These are phyloP conservation scores for Stephanodiscus minutulus DNA, from an alignment of 108 stramenopile species.

Conservation along the genomic window DNA sequence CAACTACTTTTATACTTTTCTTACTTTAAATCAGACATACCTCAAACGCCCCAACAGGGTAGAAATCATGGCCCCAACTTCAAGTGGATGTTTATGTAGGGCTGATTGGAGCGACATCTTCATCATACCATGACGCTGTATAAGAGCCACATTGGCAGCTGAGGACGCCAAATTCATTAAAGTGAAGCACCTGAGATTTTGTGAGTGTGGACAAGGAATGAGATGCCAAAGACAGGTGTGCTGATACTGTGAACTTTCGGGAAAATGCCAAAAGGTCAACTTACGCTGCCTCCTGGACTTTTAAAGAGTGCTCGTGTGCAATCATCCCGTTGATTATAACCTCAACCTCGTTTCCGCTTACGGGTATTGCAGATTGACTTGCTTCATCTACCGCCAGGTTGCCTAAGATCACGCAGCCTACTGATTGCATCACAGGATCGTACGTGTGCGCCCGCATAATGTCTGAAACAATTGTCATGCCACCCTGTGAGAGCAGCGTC, in stretches of 20 bases:
- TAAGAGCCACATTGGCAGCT: conserved; percentile 2
- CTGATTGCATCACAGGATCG: conserved; percentile 39
- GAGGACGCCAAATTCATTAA: conserved; percentile 11
- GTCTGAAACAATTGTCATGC: conserved; percentile 23
- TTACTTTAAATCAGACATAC: no score
- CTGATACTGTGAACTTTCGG: no score
- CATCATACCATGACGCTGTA: background rate
- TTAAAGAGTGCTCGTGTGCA: conserved; percentile 14
- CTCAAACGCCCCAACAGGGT: background rate
- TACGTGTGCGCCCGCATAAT: conserved; percentile 24
- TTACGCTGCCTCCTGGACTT: conserved; percentile 35
- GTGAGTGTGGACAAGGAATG: background rate
- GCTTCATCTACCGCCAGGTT: conserved; percentile 34
- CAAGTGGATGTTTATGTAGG: background rate
- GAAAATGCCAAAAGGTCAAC: background rate
- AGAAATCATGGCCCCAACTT: background rate
- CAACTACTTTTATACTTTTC: no score
- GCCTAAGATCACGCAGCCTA: conserved; percentile 38
- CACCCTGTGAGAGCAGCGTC: conserved; percentile 12
- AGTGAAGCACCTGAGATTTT: conserved; percentile 13
- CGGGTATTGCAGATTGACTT: conserved; percentile 21
- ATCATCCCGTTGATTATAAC: conserved; percentile 24
- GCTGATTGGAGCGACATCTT: background rate
- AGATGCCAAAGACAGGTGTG: background rate
- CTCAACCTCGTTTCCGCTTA: conserved; percentile 29